Conservation (phyloP, 768 basidiomycete genomes). For the Pleurotus giganteus region DNA sequence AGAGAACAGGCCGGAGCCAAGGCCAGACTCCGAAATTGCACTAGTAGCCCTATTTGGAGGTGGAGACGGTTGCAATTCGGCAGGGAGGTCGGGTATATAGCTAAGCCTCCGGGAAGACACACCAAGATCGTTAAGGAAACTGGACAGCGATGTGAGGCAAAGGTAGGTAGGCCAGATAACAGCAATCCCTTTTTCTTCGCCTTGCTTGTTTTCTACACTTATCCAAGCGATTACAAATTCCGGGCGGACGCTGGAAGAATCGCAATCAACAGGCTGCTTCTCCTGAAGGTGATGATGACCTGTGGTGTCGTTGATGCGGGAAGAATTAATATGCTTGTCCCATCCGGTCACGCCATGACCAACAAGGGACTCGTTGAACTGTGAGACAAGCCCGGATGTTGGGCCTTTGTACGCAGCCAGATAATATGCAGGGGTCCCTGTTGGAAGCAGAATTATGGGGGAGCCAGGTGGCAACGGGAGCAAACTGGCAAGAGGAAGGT, state of each 20-base stretch:
- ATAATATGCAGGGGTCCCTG: conserved; percentile 71
- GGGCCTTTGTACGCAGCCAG: conserved; percentile 71
- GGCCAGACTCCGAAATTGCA: conserved; percentile 1
- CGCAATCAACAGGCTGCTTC: conserved; percentile 9
- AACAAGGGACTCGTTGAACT: conserved; percentile 61
- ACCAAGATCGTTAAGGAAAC: not conserved
- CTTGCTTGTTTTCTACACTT: conserved; percentile 72
- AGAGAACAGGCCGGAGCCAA: not conserved
- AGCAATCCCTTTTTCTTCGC: conserved; percentile 77
- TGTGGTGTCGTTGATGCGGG: not conserved
- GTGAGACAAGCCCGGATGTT: conserved; percentile 53
- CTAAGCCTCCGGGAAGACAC: conserved; percentile 20
- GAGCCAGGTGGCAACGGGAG: conserved; percentile 55
- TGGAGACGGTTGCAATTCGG: conserved; percentile 56
- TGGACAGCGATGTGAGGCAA: conserved; percentile 39
- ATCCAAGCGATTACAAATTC: conserved; percentile 71
- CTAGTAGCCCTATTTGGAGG: conserved; percentile 15
- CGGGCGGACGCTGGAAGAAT: conserved; percentile 9
- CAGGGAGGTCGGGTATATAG: conserved; percentile 62
- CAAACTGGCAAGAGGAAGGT: conserved; percentile 44
- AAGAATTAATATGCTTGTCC: conserved; percentile 26
- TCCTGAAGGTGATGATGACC: conserved; percentile 5
- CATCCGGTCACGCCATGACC: conserved; percentile 64
- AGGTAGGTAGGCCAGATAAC: conserved; percentile 70
- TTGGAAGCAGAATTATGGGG: conserved; percentile 69